Evolutionary conservation across 352 stramenopile genomes (phyloP), one percentile per base, ranked within the genome.

Genomic region (Pseudoperonospora humuli): DNA sequence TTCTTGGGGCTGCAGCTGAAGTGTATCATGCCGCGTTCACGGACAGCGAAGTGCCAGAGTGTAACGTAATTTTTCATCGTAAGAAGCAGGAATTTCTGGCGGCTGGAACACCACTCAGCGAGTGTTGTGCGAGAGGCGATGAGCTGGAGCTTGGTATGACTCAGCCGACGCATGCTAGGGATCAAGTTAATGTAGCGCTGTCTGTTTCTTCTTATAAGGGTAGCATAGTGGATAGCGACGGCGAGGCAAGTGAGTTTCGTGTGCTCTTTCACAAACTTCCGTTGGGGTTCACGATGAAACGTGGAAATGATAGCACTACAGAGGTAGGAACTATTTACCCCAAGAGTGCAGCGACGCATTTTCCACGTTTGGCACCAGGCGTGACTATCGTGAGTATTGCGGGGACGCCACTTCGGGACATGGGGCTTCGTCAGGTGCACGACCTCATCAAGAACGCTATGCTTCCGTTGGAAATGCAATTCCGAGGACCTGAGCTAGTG

Each of bases 311-410:
- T 51, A 48, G 49, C 13, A 66, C 52, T 20, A 89, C 72, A 1
- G 78, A 89, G 27, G 79, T 94, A 4, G 79, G 77, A 13, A 89
- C 77, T n/a, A 86, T 91, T 48, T 89, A 88, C 38, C 76, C 81
- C 1, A 79, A 84, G 38, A 88, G 76, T 38, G 69, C 67, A 2
- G 75, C 70, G 8, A 86, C 76, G 8, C 75, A 85, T 50, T 94
- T 92, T 54, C 58, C 64, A 6, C 73, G 82, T 5, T 53, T 94
- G 9, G 46, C 70, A 32, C 64, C 77, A 1, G 79, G 82, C n/a
- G 65, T 87, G 18, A 72, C 65, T 4, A 77, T 94, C 42, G 63
- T 88, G 19, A 70, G 74, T 47, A 89, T 91, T 52, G 79, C 71
- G 5, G 73, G 67, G 27, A 73, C 58, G 10, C 43, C 57, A 25